Evolutionary conservation across 1,139 yeast species (phyloP).

Genomic region (Geotrichum aggregatum): DNA sequence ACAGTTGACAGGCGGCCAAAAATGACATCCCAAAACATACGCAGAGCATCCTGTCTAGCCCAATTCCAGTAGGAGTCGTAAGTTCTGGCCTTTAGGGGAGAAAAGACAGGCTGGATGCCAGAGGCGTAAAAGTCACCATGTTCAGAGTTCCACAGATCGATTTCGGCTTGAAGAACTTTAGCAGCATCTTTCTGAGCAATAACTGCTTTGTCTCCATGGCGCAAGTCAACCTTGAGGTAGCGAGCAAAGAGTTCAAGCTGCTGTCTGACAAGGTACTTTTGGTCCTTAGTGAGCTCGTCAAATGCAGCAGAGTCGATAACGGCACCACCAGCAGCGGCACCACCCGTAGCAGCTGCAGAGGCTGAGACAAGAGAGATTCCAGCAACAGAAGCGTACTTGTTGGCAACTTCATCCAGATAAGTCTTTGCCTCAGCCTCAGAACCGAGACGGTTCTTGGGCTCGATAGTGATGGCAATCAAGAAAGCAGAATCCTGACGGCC

Average conservation of each 20-base stretch:
- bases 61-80: conserved; percentile 99
- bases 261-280: conserved; percentile 83
- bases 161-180: conserved; percentile 74
- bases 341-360: conserved; percentile 50
- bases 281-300: conserved; percentile 89
- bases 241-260: conserved; percentile 93
- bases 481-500: conserved; percentile 94
- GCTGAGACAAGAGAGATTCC: conserved; percentile 76
- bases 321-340: conserved; percentile 69
- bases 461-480: conserved; percentile 76
- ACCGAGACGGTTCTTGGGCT: conserved; percentile 85
- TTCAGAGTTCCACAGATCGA: conserved; percentile 89
- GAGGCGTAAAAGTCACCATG: conserved; percentile 93
- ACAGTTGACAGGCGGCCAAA: conserved; percentile 87
- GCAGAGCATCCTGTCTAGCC: conserved; percentile 96
- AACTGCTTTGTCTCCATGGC: conserved; percentile 82
- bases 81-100: conserved; percentile 87
- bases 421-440: conserved; percentile 86
- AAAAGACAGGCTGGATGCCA: conserved; percentile 87
- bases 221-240: conserved; percentile 86
- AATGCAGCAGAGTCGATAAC: conserved; percentile 93
- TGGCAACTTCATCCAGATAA: conserved; percentile 75
- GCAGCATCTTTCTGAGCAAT: conserved; percentile 87
- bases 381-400: conserved; percentile 76
- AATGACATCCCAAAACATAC: conserved; percentile 91